Percentiles rank a stretch among this genome's conserved stretches.
Evolutionary conservation across 2,329 filamentous ascomycete species (phyloP).

Genomic region (Scedosporium minutisporum): DNA sequence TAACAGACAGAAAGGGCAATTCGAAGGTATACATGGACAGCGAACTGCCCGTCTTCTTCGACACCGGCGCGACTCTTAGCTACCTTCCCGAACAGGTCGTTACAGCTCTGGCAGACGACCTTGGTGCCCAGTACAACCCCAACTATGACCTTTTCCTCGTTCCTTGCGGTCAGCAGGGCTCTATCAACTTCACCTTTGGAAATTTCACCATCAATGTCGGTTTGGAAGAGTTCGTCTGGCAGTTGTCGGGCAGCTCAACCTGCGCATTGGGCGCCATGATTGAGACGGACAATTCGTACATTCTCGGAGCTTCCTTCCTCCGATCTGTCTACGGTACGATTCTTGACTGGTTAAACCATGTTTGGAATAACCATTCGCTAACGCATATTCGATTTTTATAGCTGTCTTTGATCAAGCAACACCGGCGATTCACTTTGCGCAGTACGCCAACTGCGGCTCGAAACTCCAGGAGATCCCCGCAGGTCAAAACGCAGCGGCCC

Average conservation of each 20-base stretch:
- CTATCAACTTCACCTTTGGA: slow-evolving; percentile 39
- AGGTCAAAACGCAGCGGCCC: slow-evolving; percentile 12
- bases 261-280: slow-evolving; percentile 36
- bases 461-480: slow-evolving; percentile 15
- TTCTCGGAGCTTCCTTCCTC: slow-evolving; percentile 35
- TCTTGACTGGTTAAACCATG: neutral
- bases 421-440: slow-evolving; percentile 17
- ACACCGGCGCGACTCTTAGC: slow-evolving; percentile 59
- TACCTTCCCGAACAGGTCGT: slow-evolving; percentile 52
- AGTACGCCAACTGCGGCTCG: slow-evolving; percentile 16
- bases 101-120: slow-evolving; percentile 28
- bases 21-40: slow-evolving; percentile 16
- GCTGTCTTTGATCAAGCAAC: slow-evolving; percentile 15
- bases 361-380: no score
- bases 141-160: slow-evolving; percentile 37
- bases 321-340: slow-evolving; percentile 27
- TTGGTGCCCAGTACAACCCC: slow-evolving; percentile 34
- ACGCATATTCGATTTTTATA: neutral
- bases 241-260: slow-evolving; percentile 19
- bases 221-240: slow-evolving; percentile 36
- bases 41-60: slow-evolving; percentile 42
- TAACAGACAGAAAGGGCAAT: slow-evolving; percentile 20
- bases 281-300: slow-evolving; percentile 20
- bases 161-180: slow-evolving; percentile 30
- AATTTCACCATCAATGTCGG: slow-evolving; percentile 32